Conservation (phyloP, 73 alveolate species). For the Effrenium voratum region DNA sequence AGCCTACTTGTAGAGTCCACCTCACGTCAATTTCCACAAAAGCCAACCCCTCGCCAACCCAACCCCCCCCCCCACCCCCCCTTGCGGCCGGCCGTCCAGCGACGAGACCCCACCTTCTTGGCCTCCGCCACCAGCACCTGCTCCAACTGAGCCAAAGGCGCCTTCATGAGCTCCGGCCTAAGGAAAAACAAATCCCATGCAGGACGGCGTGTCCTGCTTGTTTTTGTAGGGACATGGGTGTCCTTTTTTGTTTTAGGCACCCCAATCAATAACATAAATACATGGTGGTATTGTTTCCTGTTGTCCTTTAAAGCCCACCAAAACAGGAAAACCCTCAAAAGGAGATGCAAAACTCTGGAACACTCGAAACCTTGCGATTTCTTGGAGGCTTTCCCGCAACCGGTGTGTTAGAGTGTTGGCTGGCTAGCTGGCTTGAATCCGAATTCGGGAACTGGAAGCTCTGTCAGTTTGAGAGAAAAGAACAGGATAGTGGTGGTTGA, state of each 20-base stretch:
- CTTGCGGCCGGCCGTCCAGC: too few relatives aligned
- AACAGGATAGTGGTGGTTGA: too few relatives aligned
- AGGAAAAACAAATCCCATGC: neutral
- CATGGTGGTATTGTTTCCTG: neutral
- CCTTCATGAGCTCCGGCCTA: neutral
- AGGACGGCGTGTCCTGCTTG: neutral
- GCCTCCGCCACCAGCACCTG: conserved; percentile 50
- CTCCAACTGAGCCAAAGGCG: conserved; percentile 4
- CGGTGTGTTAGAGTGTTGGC: too few relatives aligned
- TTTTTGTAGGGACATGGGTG: neutral
- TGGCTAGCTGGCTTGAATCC: too few relatives aligned
- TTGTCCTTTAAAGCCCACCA: neutral
- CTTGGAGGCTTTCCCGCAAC: too few relatives aligned
- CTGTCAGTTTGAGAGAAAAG: too few relatives aligned
- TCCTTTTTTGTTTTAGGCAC: neutral
- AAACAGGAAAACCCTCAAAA: neutral
- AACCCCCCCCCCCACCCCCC: neutral
- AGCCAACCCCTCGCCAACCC: neutral
- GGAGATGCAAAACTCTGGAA: neutral
- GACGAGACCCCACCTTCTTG: conserved; percentile 19
- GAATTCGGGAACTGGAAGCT: too few relatives aligned
- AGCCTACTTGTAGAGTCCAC: too few relatives aligned
- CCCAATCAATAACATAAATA: neutral
- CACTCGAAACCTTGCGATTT: too few relatives aligned
- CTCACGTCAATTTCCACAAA: neutral